phyloP scores from a whole-genome alignment of 1,139 yeast species.

The Suhomyces chickasaworum region DNA sequence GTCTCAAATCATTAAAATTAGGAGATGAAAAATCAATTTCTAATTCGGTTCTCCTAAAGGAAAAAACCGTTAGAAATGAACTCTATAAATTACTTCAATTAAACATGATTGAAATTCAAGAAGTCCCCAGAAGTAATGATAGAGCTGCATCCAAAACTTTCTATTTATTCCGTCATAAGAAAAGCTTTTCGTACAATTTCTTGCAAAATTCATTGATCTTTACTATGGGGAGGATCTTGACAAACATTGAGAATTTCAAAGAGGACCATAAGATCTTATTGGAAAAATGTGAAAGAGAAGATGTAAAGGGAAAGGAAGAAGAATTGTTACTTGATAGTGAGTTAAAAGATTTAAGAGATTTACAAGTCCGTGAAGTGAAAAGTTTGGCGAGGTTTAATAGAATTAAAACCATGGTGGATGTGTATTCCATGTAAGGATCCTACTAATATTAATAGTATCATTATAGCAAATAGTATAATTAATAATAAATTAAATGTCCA shows the following conservation, averaged over 20 bases:
- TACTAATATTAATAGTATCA: too few species aligned
- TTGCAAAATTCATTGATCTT: slow-evolving; percentile 35
- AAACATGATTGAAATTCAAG: slow-evolving; percentile 76
- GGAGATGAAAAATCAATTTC: slow-evolving; percentile 87
- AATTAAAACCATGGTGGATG: slow-evolving; percentile 54
- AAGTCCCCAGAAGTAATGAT: slow-evolving; percentile 89
- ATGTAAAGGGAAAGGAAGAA: slow-evolving; percentile 81
- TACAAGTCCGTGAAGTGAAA: slow-evolving; percentile 58
- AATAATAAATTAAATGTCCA: too few species aligned
- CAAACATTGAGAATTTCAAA: slow-evolving; percentile 58
- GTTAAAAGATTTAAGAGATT: slow-evolving; percentile 63
- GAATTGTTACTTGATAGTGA: slow-evolving; percentile 76
- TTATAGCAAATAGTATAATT: too few species aligned
- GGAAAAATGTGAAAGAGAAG: slow-evolving; percentile 52
- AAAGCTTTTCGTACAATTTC: slow-evolving; percentile 58
- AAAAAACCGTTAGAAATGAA: slow-evolving; percentile 71
- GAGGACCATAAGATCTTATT: slow-evolving; percentile 65
- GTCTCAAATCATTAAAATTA: slow-evolving; percentile 65
- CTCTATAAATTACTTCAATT: slow-evolving; percentile 56
- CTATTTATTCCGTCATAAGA: slow-evolving; percentile 75
- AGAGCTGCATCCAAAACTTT: slow-evolving; percentile 90
- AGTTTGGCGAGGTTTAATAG: slow-evolving; percentile 58
- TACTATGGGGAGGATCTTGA: slow-evolving; percentile 62
- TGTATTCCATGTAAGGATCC: slow-evolving; percentile 28
- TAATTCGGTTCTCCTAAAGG: slow-evolving; percentile 72